phyloP scores from a whole-genome alignment of 305 asterid genomes.

The Lippia alba region DNA sequence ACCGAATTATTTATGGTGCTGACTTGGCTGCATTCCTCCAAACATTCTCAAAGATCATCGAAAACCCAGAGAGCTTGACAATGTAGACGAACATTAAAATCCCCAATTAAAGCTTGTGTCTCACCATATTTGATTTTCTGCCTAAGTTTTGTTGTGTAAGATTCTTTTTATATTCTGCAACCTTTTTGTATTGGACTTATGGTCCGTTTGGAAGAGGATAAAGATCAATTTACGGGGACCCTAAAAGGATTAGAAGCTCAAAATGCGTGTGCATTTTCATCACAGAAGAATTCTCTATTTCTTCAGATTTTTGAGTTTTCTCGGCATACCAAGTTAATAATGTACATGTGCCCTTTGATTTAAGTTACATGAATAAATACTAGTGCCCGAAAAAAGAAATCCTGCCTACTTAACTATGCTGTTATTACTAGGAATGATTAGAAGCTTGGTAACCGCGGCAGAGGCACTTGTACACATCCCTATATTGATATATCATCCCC shows the following conservation, averaged over 20 bases:
- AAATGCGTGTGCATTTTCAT: neutral
- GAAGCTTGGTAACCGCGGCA: conserved; percentile 14
- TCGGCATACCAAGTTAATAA: neutral
- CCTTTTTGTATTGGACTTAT: neutral
- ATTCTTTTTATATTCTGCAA: conserved; percentile 8
- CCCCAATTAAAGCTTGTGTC: conserved; percentile 27
- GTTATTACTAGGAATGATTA: conserved; percentile 12
- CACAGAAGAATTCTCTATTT: neutral
- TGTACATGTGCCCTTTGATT: neutral
- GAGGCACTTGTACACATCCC: conserved; percentile 25
- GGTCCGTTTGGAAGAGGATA: conserved; percentile 23
- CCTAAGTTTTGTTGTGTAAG: conserved; percentile 24
- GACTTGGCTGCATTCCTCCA: conserved; percentile 93
- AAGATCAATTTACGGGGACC: neutral
- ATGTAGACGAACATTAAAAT: conserved; percentile 55
- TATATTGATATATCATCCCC: conserved; percentile 15
- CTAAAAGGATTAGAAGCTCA: neutral
- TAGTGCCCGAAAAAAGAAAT: neutral
- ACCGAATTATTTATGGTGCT: conserved; percentile 86
- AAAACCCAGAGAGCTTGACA: conserved; percentile 89
- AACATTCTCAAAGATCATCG: conserved; percentile 76
- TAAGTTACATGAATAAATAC: neutral
- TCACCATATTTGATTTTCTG: conserved; percentile 21
- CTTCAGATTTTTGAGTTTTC: neutral
- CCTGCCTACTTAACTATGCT: conserved; percentile 2